Percentiles rank a stretch among this genome's conserved stretches.
These are phyloP conservation scores for Argentina anserina DNA, from an alignment of 306 rosid genomes.

Conservation along the genomic window DNA sequence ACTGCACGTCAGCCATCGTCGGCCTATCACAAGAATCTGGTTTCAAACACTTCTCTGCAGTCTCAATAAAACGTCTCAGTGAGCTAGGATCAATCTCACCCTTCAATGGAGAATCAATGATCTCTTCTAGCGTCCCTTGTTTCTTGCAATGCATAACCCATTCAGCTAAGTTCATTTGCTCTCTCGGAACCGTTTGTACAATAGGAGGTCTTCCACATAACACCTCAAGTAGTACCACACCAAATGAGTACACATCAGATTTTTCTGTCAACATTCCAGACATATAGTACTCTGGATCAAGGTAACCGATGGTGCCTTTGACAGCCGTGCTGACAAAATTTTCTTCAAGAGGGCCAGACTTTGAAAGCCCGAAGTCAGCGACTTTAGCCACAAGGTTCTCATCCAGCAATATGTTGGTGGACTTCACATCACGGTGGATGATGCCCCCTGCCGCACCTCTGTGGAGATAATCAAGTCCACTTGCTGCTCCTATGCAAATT, in stretches of 20 bases:
- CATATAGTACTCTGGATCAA: constrained; percentile 49
- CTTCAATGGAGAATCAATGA: constrained; percentile 39
- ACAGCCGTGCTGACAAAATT: constrained; percentile 46
- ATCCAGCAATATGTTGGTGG: constrained; percentile 51
- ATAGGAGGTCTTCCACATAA: constrained; percentile 49
- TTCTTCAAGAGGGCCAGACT: constrained; percentile 34
- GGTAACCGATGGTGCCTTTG: constrained; percentile 52
- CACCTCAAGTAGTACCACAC: constrained; percentile 49
- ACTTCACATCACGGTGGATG: constrained; percentile 52
- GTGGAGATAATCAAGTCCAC: constrained; percentile 53
- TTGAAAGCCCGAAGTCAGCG: constrained; percentile 54
- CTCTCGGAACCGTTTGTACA: constrained; percentile 32
- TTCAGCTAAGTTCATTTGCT: constrained; percentile 46
- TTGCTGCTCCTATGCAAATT: constrained; percentile 52
- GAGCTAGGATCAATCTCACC: constrained; percentile 43
- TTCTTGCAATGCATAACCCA: constrained; percentile 49
- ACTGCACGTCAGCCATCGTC: constrained; percentile 43
- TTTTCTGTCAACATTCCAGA: constrained; percentile 43
- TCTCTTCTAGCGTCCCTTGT: constrained; percentile 35
- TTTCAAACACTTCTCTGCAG: constrained; percentile 38
- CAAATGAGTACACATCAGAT: constrained; percentile 52
- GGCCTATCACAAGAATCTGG: constrained; percentile 36
- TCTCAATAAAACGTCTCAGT: constrained; percentile 41
- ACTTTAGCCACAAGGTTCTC: constrained; percentile 45
- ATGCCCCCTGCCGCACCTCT: constrained; percentile 46